Base-by-base conservation (phyloP, 2,329 filamentous ascomycete species). In the Stachybotrys elegans region DNA sequence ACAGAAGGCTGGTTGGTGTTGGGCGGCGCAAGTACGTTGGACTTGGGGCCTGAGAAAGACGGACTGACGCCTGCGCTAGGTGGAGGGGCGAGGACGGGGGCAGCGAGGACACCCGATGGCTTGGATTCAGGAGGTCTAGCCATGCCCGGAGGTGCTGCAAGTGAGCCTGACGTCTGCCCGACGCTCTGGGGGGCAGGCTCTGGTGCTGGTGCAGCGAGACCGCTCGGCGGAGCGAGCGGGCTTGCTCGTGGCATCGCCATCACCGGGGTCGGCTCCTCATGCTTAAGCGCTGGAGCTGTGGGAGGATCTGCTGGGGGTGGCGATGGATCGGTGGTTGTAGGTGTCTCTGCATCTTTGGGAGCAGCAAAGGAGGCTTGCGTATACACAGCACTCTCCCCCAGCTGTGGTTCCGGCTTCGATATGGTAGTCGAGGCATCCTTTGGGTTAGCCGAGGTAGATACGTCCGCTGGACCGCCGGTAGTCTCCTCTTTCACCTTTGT, bases 21-120 rank as follows among this genome's bases (percentile, higher is more conserved):
- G n/a, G 70, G 70, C 12, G 61, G 65, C 23, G 70, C 71, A n/a
- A 73, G 63, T 20, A 72, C 60, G 42, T 68, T 66, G 13, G 67
- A 72, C 49, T 68, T 73, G 27, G 65, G 62, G 41, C 58, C 57
- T 52, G 60, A 51, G 32, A 46, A 57, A 61, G 2, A 61, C 57
- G 47, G 49, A 40, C 54, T 51, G 50, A 53, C 44, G 48, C 47
- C 50, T 41, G 66, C 55, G 9, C 57, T 57, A 20, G 57, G 53
- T 3, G 67, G 67, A 12, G 63, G 62, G 8, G 61, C 65, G 22
- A 70, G 62, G 3, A 63, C 48, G 2, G 68, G 67, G 4, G 63
- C 60, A 12, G 64, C 66, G 5, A 70, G 57, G 19, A 68, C 60
- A n/a, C 56, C 55, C 13, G 53, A 60, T 16, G 62, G 53, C 36